Percentiles rank a stretch among this genome's conserved stretches.
phyloP scores from a whole-genome alignment of 2,329 filamentous ascomycete species.

The Neodidymelliopsis sp. region DNA sequence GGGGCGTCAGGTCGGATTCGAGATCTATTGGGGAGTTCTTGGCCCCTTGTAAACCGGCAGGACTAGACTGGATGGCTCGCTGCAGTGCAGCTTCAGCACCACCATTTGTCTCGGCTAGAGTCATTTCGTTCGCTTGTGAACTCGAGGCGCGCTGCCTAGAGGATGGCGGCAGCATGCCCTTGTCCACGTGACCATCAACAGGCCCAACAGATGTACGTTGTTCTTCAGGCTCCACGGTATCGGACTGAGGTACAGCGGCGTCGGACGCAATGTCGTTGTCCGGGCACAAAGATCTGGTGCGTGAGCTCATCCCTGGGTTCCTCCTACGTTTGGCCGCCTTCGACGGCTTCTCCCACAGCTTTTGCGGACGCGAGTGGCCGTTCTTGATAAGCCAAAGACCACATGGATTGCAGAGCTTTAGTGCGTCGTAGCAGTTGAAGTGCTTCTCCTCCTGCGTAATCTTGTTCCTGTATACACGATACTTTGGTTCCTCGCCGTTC shows the following conservation, averaged over 20 bases:
- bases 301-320: conserved; percentile 43
- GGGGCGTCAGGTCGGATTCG: conserved; percentile 61
- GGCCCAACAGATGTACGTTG: conserved; percentile 16
- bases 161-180: conserved; percentile 24
- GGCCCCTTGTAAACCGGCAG: conserved; percentile 59
- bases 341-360: conserved; percentile 72
- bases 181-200: conserved; percentile 21
- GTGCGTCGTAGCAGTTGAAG: conserved; percentile 66
- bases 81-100: conserved; percentile 52
- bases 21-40: conserved; percentile 59
- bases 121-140: neutral
- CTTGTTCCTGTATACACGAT: conserved; percentile 81
- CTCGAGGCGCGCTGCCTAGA: conserved; percentile 2
- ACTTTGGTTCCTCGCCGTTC: conserved; percentile 68
- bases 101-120: conserved; percentile 2
- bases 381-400: conserved; percentile 94
- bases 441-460: conserved; percentile 71
- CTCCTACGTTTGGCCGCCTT: conserved; percentile 52
- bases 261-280: conserved; percentile 55
- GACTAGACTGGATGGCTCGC: conserved; percentile 68
- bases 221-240: conserved; percentile 26
- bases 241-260: conserved; percentile 37
- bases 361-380: conserved; percentile 80
- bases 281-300: conserved; percentile 52
- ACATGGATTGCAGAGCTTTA: conserved; percentile 91